Percentiles rank a stretch among this genome's conserved stretches.
These are phyloP conservation scores for Camelina laxa DNA, from an alignment of 345 rosid genomes.

Conservation along the genomic window DNA sequence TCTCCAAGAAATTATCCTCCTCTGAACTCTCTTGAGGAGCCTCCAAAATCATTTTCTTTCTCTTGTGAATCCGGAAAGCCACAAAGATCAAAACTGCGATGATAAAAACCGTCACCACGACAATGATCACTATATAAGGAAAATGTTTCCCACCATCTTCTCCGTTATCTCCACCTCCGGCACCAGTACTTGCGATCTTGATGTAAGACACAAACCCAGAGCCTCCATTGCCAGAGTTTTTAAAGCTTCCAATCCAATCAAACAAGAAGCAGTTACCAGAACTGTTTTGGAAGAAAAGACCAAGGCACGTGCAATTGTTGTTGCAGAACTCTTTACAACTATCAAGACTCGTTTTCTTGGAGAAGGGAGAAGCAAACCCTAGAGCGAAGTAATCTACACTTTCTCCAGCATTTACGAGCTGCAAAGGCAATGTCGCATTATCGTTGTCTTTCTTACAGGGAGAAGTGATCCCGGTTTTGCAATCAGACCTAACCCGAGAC, in stretches of 20 bases:
- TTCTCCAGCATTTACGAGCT: conserved; percentile 62
- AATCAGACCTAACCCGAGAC: conserved; percentile 39
- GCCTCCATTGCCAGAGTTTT: conserved; percentile 39
- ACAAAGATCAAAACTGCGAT: conserved; percentile 56
- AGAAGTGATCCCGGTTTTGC: conserved; percentile 60
- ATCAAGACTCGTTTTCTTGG: conserved; percentile 54
- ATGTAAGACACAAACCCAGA: conserved; percentile 61
- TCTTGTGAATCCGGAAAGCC: conserved; percentile 54
- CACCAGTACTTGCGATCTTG: conserved; percentile 53
- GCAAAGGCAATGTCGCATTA: conserved; percentile 41
- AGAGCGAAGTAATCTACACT: conserved; percentile 72
- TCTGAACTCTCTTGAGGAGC: conserved; percentile 59
- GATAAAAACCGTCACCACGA: conserved; percentile 53
- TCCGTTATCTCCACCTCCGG: conserved; percentile 34
- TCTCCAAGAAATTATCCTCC: conserved; percentile 77
- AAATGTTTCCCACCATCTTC: conserved; percentile 49
- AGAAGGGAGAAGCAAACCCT: conserved; percentile 56
- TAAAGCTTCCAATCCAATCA: conserved; percentile 71
- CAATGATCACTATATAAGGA: conserved; percentile 61
- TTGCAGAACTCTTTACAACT: conserved; percentile 72
- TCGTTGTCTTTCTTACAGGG: conserved; percentile 52
- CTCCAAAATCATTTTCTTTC: conserved; percentile 47
- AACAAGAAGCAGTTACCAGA: conserved; percentile 78
- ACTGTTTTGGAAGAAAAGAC: conserved; percentile 68
- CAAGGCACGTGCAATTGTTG: conserved; percentile 78